phyloP scores from a whole-genome alignment of 768 basidiomycete species.

The Mycena galericulata region DNA sequence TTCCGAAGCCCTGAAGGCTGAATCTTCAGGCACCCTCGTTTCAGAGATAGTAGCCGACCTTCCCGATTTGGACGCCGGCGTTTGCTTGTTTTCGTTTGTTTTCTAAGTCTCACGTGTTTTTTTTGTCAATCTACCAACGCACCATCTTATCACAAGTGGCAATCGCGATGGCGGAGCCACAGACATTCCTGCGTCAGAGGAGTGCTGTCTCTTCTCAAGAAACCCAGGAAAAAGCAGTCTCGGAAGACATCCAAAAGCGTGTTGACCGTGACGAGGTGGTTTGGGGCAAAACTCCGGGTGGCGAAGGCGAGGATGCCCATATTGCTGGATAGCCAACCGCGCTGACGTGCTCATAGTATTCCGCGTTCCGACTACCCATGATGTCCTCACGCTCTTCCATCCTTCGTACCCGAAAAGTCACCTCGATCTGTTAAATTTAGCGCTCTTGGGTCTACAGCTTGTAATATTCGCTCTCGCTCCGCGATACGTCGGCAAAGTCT shows the following conservation, averaged over 20 bases:
- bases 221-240: not conserved
- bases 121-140: not conserved
- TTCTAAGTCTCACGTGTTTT: not conserved
- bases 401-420: slow-evolving; percentile 89
- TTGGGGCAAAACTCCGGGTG: slow-evolving; percentile 89
- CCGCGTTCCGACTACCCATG: slow-evolving; percentile 91
- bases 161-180: slow-evolving; percentile 20
- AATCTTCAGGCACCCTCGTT: not conserved
- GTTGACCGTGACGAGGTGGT: slow-evolving; percentile 68
- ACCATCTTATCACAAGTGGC: not conserved
- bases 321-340: slow-evolving; percentile 14
- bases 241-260: not conserved
- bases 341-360: slow-evolving; percentile 71
- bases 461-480: slow-evolving; percentile 79
- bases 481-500: slow-evolving; percentile 61
- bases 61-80: not conserved
- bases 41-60: not conserved
- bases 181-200: slow-evolving; percentile 23
- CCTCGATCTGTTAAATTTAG: slow-evolving; percentile 88
- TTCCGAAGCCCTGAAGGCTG: too few species aligned
- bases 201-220: not conserved
- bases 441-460: slow-evolving; percentile 81
- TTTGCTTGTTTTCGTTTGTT: not conserved
- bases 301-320: slow-evolving; percentile 68
- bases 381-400: slow-evolving; percentile 89